Base-by-base conservation (phyloP, 1,284 basidiomycete genomes). In the Ceratobasidium theobromae region DNA sequence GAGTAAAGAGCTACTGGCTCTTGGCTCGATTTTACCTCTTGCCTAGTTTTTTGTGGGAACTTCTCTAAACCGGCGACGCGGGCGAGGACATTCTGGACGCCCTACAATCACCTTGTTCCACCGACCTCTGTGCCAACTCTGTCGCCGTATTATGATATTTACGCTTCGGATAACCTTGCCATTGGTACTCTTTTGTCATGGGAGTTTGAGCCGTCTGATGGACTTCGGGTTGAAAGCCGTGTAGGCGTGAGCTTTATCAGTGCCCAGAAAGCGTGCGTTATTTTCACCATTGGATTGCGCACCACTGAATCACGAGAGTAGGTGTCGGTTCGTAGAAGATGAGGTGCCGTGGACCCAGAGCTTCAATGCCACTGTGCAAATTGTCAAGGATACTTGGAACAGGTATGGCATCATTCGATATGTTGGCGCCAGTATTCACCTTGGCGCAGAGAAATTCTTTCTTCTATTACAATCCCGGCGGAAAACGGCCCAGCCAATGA, bases 61-160 rank as follows among this genome's bases (percentile, higher is more conserved):
- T 58, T 58, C 30, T 58, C 55, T 12, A 48, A 30, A 21, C 55
- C 55, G 21, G 21, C 55, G 8, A 46, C 55, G 18, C 32, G 16
- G 11, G 43, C 43, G 9, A 32, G 55, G 8, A 46, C 55, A 18
- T 58, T 58, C 43, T 58, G 55, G 55, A 30, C 55, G 12, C 55
- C 55, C 9, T 58, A 58, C 28, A 58, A 58, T 25, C 55, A 58
- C 28, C 43, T 58, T 12, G 55, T 48, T 16, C 55, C 55, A 30
- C 55, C 55, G 12, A 11, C 43, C 14, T 4, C 55, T 33, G 16
- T 43, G 16, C 55, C 55, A 16, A 58, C 41, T 3, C 30, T 58
- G n/a, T 58, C 55, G 1, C 41, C 55, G 14, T 58, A 58, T 35
- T 58, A 58, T 25, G 55, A 58, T n/a, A 48, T 58, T 23, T 58